Evolutionary conservation across 805 yeast species (phyloP).

Genomic region (Candida palmyrensis): DNA sequence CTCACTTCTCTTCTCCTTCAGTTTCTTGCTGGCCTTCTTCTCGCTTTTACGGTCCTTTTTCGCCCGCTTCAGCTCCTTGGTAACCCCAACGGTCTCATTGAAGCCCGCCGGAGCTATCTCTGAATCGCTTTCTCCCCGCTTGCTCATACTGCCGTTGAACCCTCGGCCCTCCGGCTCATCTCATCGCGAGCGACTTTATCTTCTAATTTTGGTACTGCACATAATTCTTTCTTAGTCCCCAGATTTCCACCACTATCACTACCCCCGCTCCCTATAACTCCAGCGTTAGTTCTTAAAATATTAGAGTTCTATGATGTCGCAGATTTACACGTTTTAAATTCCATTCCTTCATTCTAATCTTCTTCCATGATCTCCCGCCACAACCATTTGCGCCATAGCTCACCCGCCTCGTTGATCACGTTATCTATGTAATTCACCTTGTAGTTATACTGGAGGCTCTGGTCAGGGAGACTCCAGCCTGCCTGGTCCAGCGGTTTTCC

Average conservation of each 20-base stretch:
- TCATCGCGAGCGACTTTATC: too few species aligned
- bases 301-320: too few species aligned
- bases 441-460: slow-evolving; percentile 22
- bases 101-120: too few species aligned
- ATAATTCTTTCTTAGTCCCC: too few species aligned
- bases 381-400: slow-evolving; percentile 81
- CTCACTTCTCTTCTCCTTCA: slow-evolving; percentile 4
- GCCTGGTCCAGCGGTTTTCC: slow-evolving; percentile 9
- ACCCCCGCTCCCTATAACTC: too few species aligned
- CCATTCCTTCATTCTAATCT: slow-evolving; percentile 11
- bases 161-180: background rate
- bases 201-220: too few species aligned
- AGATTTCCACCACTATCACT: too few species aligned
- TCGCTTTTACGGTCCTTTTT: slow-evolving; percentile 7
- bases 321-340: too few species aligned
- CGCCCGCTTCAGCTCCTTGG: slow-evolving; percentile 1
- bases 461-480: too few species aligned
- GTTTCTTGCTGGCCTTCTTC: slow-evolving; percentile 7
- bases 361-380: slow-evolving; percentile 41
- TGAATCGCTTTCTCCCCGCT: slow-evolving; percentile 2
- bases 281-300: too few species aligned
- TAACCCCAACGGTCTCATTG: background rate
- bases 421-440: slow-evolving; percentile 64
- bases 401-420: slow-evolving; percentile 74
- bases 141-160: background rate